Conservation (phyloP, 1,284 basidiomycete genomes). For the Singerocomus rubriflavus region DNA sequence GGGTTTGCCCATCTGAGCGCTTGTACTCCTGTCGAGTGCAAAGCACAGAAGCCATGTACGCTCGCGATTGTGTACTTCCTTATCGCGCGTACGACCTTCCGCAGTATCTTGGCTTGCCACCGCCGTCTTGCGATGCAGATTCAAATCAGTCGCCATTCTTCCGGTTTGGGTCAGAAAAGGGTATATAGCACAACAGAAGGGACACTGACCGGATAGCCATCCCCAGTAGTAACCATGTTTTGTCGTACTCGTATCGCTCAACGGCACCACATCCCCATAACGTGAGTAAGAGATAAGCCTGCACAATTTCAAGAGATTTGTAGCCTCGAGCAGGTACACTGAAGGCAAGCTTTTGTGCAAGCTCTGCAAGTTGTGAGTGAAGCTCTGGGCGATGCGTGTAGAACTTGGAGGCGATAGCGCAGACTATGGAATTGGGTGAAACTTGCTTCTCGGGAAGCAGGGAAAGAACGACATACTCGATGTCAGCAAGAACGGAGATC, state of each 20-base stretch:
- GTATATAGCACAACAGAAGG: background rate
- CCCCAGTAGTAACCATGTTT: conserved; percentile 89
- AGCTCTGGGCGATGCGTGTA: conserved; percentile 83
- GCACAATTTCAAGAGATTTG: conserved; percentile 95
- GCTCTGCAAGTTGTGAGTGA: conserved; percentile 75
- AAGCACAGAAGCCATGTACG: conserved; percentile 94
- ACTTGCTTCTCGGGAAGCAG: conserved; percentile 1
- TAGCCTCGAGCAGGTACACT: conserved; percentile 81
- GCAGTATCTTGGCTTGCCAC: conserved; percentile 65
- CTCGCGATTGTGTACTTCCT: conserved; percentile 90
- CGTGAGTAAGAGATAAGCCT: conserved; percentile 81
- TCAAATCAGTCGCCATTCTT: conserved; percentile 95
- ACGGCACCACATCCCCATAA: conserved; percentile 90
- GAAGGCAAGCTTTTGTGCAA: conserved; percentile 91
- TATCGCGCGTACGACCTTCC: conserved; percentile 70
- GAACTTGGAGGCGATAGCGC: conserved; percentile 90
- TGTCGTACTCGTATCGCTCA: conserved; percentile 94
- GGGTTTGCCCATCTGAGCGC: conserved; percentile 92
- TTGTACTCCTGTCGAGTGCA: conserved; percentile 84
- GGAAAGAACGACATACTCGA: conserved; percentile 64
- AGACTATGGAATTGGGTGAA: conserved; percentile 52
- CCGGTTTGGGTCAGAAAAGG: conserved; percentile 12
- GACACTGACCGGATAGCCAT: conserved; percentile 73
- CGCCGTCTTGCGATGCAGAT: conserved; percentile 87
- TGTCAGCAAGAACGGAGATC: conserved; percentile 90